A percentile compares a stretch with the other conserved stretches of the same genome.
Conservation (phyloP, 805 yeast genomes). For the Wickerhamiella slavikovae region DNA sequence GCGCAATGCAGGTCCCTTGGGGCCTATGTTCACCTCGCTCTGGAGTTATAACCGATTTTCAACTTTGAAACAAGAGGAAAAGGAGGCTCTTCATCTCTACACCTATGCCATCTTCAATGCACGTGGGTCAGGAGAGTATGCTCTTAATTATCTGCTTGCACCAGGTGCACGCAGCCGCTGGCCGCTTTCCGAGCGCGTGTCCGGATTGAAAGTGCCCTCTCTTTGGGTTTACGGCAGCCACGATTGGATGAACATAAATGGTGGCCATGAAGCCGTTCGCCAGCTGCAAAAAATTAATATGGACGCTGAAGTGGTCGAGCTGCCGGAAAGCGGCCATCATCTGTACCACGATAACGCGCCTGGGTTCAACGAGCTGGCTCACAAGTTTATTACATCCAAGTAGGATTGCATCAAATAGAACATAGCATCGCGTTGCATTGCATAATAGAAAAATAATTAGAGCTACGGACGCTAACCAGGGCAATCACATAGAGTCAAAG, state of each 20-base stretch:
- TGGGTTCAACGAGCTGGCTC: conserved; percentile 31
- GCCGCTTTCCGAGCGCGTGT: conserved; percentile 38
- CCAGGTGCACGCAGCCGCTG: conserved; percentile 82
- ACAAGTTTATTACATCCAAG: conserved; percentile 28
- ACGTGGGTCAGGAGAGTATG: conserved; percentile 83
- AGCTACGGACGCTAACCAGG: not conserved
- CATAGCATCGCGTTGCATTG: too few relatives aligned
- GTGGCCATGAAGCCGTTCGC: conserved; percentile 20
- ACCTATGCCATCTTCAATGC: conserved; percentile 70
- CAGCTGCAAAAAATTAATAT: conserved; percentile 11
- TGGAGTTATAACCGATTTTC: conserved; percentile 70
- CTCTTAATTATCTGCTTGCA: conserved; percentile 60
- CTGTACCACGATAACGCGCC: conserved; percentile 41
- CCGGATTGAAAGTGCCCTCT: conserved; percentile 32
- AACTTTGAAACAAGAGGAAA: conserved; percentile 26
- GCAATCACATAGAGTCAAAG: conserved; percentile 19
- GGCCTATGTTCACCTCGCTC: conserved; percentile 68
- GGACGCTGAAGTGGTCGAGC: conserved; percentile 14
- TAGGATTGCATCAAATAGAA: too few relatives aligned
- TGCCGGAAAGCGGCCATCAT: conserved; percentile 52
- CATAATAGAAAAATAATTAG: not conserved
- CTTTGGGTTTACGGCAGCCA: conserved; percentile 72
- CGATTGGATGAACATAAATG: conserved; percentile 43
- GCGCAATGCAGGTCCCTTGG: conserved; percentile 57
- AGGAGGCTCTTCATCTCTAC: conserved; percentile 47